Base-by-base conservation (phyloP, 805 yeast species). In the Saturnispora hagleri region DNA sequence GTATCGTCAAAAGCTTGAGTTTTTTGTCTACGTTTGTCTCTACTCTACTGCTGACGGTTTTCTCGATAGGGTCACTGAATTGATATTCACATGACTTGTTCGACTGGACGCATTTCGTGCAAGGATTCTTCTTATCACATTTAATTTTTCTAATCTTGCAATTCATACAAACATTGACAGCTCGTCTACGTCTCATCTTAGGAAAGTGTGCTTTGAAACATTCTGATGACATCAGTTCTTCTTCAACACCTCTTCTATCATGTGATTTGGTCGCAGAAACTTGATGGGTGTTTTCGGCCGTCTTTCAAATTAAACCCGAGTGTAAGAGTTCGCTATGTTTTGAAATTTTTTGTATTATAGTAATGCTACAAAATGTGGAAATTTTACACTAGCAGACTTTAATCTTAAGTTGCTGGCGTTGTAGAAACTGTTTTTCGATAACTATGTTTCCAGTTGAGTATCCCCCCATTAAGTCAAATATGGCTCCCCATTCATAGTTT, bases 401-500 rank as follows among this genome's bases (percentile, higher is more conserved):
- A 35, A 66, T 34, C 45, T 65, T 67, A 40, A 72, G 53, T 43
- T 73, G 75, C 31, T 63, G 69, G 35, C 75, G 60, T 48, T 70
- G 71, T 3, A 69, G 57, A 52, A 70, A 69, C 50, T 72, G 75
- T 9, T 63, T 60, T 20, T 66, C 58, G 5, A 64, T 55, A 7
- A 34, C 24, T 8, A 61, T 24, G 12, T 47, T 27, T 1, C 60
- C 73, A 2, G 54, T 57, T 20, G 55, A 55, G 38, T 55, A 56
- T 13, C 60, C 63, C 1, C 58, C 66, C 53, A 67, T 55, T 51
- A 74, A 78, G 51, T 82, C 86, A 56, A 81, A 71, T 13, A 80
- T 65, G 0, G 77, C 76, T 1, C 90, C 88, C 84, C 96, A 83
- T 63, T 87, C 93, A 62, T 83, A 89, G 46, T 79, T 83, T 2